A percentile compares a stretch with the other conserved stretches of the same genome.
Evolutionary conservation across 1,284 basidiomycete species (phyloP).

Genomic region (Puccinia coronata): DNA sequence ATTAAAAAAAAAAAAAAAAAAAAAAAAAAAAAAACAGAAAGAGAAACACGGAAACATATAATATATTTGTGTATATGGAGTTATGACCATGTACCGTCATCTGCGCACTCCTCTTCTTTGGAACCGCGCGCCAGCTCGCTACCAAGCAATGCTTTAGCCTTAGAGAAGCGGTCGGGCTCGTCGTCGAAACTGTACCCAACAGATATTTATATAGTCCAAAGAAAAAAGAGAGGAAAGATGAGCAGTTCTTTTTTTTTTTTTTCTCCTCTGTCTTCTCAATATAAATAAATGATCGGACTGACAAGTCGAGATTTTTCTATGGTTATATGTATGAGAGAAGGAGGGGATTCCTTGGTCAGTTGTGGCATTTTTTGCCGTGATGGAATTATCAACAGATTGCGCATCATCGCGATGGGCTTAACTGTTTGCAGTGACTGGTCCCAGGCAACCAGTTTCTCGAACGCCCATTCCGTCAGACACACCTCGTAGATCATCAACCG

Average conservation of each 20-base stretch:
- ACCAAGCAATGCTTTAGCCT: not conserved
- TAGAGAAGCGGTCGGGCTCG: not conserved
- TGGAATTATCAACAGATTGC: too few species aligned
- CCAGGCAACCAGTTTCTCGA: not conserved
- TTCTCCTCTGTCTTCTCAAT: too few species aligned
- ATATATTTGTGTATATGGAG: too few species aligned
- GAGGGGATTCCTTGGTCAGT: not conserved
- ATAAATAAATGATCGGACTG: not conserved
- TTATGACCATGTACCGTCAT: too few species aligned
- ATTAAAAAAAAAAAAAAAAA: too few species aligned
- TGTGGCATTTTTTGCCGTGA: too few species aligned
- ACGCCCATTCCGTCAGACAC: not conserved
- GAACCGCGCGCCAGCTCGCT: not conserved
- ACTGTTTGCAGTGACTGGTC: conserved; percentile 1
- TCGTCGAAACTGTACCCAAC: not conserved
- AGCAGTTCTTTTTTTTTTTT: not conserved
- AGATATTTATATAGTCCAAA: not conserved
- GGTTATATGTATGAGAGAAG: too few species aligned
- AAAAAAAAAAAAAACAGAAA: too few species aligned
- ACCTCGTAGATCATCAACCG: conserved; percentile 13
- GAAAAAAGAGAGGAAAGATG: not conserved
- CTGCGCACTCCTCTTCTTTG: not conserved
- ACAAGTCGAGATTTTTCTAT: conserved; percentile 14
- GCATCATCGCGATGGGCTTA: too few species aligned
- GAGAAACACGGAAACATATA: too few species aligned